These are phyloP conservation scores for Trametopsis cervina DNA, from an alignment of 768 basidiomycete species.

Conservation along the genomic window DNA sequence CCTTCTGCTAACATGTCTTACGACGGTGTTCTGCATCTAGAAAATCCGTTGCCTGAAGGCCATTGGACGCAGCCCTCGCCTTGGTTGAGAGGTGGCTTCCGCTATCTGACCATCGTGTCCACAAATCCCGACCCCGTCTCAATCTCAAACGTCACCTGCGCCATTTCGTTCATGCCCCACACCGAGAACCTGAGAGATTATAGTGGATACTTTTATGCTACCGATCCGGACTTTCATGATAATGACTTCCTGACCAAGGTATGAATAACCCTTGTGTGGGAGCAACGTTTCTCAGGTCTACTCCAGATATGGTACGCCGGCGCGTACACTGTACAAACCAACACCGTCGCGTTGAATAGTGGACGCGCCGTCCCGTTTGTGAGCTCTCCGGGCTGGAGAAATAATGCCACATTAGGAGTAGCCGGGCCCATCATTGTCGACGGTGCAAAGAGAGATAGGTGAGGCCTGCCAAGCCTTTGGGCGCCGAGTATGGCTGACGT, in stretches of 20 bases:
- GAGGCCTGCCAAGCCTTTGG: too few relatives aligned
- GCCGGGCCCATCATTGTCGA: constrained; percentile 58
- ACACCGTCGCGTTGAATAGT: constrained; percentile 43
- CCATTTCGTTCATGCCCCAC: constrained; percentile 50
- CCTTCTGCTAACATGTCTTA: constrained; percentile 36
- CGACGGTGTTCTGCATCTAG: constrained; percentile 34
- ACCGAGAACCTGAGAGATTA: constrained; percentile 41
- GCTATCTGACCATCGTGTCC: constrained; percentile 44
- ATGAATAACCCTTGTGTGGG: neutral
- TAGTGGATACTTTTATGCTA: constrained; percentile 45
- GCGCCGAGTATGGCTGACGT: too few relatives aligned
- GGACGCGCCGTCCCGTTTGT: constrained; percentile 39
- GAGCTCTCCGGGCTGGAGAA: constrained; percentile 37
- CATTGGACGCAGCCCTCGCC: constrained; percentile 43
- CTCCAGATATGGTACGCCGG: constrained; percentile 47
- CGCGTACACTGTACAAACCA: constrained; percentile 56
- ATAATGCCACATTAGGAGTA: constrained; percentile 47
- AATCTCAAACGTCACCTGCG: constrained; percentile 42
- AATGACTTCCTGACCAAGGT: constrained; percentile 43
- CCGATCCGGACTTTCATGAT: constrained; percentile 38
- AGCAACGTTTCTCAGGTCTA: neutral
- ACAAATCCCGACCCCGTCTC: constrained; percentile 27
- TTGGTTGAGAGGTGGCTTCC: constrained; percentile 44
- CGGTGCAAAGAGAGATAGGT: constrained; percentile 54
- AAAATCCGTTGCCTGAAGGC: constrained; percentile 30